A percentile compares a stretch with the other conserved stretches of the same genome.
These are phyloP conservation scores for Podospora bellae-mahoneyi DNA, from an alignment of 495 filamentous ascomycete species.

Conservation along the genomic window DNA sequence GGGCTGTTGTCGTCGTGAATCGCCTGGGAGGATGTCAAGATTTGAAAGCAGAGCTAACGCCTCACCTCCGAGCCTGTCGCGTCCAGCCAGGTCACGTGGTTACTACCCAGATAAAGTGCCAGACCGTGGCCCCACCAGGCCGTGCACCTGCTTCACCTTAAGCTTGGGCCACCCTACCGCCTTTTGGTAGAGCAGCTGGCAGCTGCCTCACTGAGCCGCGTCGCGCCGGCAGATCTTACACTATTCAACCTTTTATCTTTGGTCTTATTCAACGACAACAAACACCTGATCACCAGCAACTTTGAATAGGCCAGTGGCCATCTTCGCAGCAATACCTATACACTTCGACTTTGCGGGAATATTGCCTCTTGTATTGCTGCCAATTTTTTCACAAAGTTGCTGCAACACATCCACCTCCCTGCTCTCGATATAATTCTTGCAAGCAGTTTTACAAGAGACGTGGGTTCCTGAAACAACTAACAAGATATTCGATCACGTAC, in stretches of 20 bases:
- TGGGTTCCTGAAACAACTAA: background rate
- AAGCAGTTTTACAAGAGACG: background rate
- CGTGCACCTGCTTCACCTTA: slow-evolving; percentile 7
- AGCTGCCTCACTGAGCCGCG: background rate
- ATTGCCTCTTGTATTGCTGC: no score
- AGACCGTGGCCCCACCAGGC: background rate
- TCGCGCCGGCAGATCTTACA: background rate
- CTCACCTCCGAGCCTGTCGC: slow-evolving; percentile 23
- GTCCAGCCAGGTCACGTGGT: slow-evolving; percentile 22
- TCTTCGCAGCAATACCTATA: background rate
- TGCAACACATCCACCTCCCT: no score
- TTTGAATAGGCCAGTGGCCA: background rate
- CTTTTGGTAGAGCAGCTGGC: background rate
- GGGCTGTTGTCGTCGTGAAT: slow-evolving; percentile 8
- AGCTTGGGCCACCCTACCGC: background rate
- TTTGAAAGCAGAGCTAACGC: slow-evolving; percentile 19
- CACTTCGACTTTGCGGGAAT: background rate
- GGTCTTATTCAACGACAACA: no score
- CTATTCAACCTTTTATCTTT: background rate
- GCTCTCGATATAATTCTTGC: no score
- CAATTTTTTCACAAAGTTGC: no score
- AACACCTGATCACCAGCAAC: no score
- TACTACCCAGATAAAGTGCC: background rate
- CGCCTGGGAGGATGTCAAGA: slow-evolving; percentile 7
- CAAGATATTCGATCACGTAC: background rate